Evolutionary conservation across 2,329 filamentous ascomycete genomes (phyloP).

Genomic region (Emmonsiellopsis sp.): DNA sequence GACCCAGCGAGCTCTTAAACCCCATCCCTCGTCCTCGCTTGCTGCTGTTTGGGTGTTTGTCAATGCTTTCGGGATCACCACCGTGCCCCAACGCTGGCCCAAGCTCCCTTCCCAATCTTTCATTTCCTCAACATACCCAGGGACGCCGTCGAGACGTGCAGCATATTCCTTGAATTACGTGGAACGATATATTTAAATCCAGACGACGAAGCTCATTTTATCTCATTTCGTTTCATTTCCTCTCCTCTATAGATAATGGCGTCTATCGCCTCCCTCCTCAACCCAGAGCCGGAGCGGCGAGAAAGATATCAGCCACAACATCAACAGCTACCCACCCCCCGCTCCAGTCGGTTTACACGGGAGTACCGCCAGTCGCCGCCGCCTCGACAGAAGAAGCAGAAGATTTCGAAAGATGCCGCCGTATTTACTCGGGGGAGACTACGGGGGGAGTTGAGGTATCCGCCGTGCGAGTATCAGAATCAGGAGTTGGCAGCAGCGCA

Average conservation of each 20-base stretch:
- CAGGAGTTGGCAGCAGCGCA: conserved; percentile 49
- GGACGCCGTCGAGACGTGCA: conserved; percentile 4
- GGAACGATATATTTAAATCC: neutral
- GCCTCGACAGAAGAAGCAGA: conserved; percentile 36
- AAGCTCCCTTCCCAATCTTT: conserved; percentile 2
- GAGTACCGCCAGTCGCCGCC: conserved; percentile 17
- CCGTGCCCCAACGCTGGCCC: neutral
- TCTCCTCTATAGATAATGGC: conserved; percentile 40
- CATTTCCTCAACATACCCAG: neutral
- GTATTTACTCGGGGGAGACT: conserved; percentile 53
- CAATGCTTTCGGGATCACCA: neutral
- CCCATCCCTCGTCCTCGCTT: conserved; percentile 6
- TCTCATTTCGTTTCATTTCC: neutral
- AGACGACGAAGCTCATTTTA: neutral
- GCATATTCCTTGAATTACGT: neutral
- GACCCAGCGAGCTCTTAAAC: conserved; percentile 5
- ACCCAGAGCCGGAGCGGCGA: conserved; percentile 42
- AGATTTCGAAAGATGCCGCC: conserved; percentile 56
- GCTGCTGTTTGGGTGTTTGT: conserved; percentile 1
- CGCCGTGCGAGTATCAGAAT: conserved; percentile 60
- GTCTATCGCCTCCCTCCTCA: conserved; percentile 57
- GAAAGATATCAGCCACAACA: conserved; percentile 20
- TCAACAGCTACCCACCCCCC: conserved; percentile 23
- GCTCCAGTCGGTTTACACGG: conserved; percentile 37
- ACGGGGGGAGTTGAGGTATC: conserved; percentile 61